phyloP scores from a whole-genome alignment of 1,284 basidiomycete species.

The Serendipita sp. region DNA sequence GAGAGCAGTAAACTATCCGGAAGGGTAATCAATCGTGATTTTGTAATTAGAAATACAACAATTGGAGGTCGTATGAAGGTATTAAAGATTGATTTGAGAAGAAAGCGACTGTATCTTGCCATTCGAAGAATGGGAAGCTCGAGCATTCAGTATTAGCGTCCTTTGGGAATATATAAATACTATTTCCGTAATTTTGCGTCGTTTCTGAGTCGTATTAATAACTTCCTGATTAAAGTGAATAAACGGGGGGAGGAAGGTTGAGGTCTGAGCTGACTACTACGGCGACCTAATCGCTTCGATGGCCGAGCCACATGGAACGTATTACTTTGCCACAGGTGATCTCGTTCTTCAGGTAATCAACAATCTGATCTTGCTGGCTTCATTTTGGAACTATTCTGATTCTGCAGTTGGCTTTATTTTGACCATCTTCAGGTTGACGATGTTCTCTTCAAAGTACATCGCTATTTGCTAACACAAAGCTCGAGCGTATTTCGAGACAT shows the following conservation, averaged over 20 bases:
- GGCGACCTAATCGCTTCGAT: too few species aligned
- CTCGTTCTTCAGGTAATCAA: background rate
- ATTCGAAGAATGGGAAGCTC: background rate
- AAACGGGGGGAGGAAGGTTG: too few species aligned
- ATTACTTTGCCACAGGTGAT: background rate
- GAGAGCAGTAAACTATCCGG: background rate
- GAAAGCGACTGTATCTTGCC: background rate
- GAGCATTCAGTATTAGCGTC: background rate
- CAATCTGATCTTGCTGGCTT: background rate
- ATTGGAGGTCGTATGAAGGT: constrained; percentile 6
- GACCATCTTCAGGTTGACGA: background rate
- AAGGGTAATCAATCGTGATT: background rate
- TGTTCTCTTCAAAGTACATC: background rate
- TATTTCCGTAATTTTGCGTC: too few species aligned
- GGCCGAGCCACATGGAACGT: background rate
- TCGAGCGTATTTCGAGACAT: background rate
- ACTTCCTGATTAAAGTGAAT: too few species aligned
- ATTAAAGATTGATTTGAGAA: constrained; percentile 6
- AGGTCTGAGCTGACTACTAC: too few species aligned
- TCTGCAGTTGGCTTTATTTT: background rate
- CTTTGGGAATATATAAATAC: too few species aligned
- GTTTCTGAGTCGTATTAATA: too few species aligned
- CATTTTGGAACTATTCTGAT: too few species aligned
- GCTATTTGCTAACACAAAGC: background rate
- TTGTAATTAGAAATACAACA: constrained; percentile 1